phyloP scores from a whole-genome alignment of 495 filamentous ascomycete genomes.

The Daldinia bambusicola region DNA sequence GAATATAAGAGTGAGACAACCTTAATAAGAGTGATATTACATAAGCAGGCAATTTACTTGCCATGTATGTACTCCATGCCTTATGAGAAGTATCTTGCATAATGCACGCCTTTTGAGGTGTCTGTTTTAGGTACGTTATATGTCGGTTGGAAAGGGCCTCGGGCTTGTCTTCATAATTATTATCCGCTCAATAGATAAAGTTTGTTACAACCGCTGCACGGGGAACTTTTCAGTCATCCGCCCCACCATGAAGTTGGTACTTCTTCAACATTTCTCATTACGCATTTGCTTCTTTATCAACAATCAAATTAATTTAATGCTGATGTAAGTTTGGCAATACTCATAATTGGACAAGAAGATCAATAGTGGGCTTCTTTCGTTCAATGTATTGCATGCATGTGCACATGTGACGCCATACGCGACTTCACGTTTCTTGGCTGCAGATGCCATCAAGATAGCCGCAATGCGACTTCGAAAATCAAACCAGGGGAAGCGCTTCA shows the following conservation, averaged over 20 bases:
- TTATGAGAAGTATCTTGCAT: no score
- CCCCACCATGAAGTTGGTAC: conserved; percentile 7
- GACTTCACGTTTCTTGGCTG: background rate
- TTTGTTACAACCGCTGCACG: conserved; percentile 20
- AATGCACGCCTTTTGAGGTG: no score
- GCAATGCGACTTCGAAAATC: conserved; percentile 46
- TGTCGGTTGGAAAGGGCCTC: no score
- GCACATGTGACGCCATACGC: background rate
- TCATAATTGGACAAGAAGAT: background rate
- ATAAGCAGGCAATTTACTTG: no score
- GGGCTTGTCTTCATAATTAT: no score
- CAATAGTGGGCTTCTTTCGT: background rate
- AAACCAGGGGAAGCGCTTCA: conserved; percentile 37
- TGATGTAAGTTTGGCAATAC: background rate
- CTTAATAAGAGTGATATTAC: no score
- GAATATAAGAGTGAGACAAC: no score
- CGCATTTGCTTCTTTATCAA: background rate
- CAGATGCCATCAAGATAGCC: background rate
- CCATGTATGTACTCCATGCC: no score
- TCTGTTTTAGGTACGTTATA: background rate
- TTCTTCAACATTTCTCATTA: background rate
- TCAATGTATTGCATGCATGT: background rate
- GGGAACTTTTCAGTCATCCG: conserved; percentile 7
- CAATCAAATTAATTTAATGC: background rate
- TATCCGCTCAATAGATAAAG: conserved; percentile 15